Evolutionary conservation across 768 basidiomycete genomes (phyloP), one percentile per base, ranked within the genome.

Genomic region (Rhizopogon sp.): DNA sequence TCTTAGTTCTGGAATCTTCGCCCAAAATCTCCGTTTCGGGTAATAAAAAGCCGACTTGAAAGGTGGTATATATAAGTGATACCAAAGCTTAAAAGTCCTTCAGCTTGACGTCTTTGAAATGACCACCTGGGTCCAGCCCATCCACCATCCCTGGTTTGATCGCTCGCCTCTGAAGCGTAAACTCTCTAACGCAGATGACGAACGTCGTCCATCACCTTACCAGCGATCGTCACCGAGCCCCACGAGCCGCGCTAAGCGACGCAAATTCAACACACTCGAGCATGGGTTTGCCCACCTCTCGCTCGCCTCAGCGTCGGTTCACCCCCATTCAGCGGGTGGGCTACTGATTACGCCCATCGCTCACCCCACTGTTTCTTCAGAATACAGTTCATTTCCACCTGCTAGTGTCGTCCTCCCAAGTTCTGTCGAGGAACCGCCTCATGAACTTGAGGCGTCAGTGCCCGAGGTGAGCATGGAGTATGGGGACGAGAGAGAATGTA

Each of bases 401-500:
- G 51, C 50, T 41, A 50, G 58, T 0, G 57, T 70, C 6, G 39
- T 70, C n/a, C 52, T 66, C 6, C 75, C 76, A 5, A 68, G 64
- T 37, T 70, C 70, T 20, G 62, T 78, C 50, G 79, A 82, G 57
- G 79, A 81, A 51, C 67, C 70, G 17, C 55, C 58, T 2, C 60
- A 63, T 6, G 63, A 67, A 28, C 58, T 59, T 39, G 54, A 57
- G 7, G 68, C 70, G 0, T 51, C 60, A 16, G 61, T 72, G 8
- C 77, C 72, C 17, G 87, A 89, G 53, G 72, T 83, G 2, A 79
- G 76, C 44, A 90, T 90, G 88, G 82, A 81, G 57, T 87, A 84
- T 62, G 85, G 86, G 64, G 77, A 81, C 5, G 87, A 87, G 63
- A 83, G 79, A 59, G 80, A 87, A 64, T 73, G 88, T 90, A 68